A percentile compares a stretch with the other conserved stretches of the same genome.
Evolutionary conservation across 2,329 filamentous ascomycete genomes (phyloP).

Genomic region (Pseudogymnoascus sp.): DNA sequence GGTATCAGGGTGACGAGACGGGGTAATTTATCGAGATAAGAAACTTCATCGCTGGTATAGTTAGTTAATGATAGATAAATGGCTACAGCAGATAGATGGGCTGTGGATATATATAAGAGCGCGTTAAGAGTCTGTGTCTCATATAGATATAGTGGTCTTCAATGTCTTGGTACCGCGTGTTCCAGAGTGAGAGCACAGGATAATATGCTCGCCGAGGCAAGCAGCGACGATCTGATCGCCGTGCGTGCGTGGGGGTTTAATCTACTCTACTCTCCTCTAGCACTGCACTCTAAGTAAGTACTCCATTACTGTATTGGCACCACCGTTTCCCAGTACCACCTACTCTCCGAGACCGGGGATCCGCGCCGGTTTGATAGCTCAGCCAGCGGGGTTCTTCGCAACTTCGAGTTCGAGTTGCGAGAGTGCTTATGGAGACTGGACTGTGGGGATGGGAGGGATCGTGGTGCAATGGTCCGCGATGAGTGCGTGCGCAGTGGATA

Average conservation of each 20-base stretch:
- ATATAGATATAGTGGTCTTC: not conserved
- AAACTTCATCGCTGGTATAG: too few relatives aligned
- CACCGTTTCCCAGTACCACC: not conserved
- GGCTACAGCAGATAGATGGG: too few relatives aligned
- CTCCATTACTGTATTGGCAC: not conserved
- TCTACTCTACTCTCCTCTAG: not conserved
- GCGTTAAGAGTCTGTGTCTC: not conserved
- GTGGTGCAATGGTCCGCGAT: not conserved
- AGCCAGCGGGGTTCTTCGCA: too few relatives aligned
- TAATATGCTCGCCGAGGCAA: not conserved
- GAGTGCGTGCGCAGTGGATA: not conserved
- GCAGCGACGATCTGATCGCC: not conserved
- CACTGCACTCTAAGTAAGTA: too few relatives aligned
- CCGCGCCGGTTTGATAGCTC: not conserved
- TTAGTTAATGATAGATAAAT: not conserved
- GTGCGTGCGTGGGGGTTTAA: not conserved
- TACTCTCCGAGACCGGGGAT: not conserved
- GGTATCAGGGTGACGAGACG: constrained; percentile 23
- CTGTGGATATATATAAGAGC: not conserved
- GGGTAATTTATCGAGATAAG: not conserved
- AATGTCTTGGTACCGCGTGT: not conserved
- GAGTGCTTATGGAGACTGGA: too few relatives aligned
- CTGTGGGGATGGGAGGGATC: too few relatives aligned
- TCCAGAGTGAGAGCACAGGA: not conserved
- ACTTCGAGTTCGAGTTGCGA: too few relatives aligned